phyloP scores from a whole-genome alignment of 495 filamentous ascomycete species.

The Acidiella bohemica region DNA sequence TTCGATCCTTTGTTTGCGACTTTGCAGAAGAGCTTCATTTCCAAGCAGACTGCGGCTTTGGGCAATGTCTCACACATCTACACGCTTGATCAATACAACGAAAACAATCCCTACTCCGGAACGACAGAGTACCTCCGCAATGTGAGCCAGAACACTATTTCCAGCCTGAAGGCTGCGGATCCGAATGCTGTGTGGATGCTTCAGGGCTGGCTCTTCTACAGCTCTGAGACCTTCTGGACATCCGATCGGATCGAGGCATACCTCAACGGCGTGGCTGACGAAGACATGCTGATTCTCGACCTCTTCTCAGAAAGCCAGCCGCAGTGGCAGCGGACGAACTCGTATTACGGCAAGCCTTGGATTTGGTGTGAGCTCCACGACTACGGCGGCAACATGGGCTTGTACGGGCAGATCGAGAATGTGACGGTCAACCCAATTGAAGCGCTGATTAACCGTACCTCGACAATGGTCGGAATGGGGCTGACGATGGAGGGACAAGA shows the following conservation, averaged over 20 bases:
- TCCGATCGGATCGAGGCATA: constrained; percentile 37
- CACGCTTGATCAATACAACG: constrained; percentile 37
- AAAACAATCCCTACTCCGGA: constrained; percentile 38
- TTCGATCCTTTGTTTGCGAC: constrained; percentile 34
- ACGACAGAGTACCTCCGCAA: constrained; percentile 36
- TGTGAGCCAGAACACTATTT: constrained; percentile 35
- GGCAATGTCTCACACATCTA: constrained; percentile 40
- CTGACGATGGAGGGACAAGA: constrained; percentile 40
- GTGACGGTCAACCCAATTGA: constrained; percentile 36
- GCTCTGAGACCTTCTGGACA: constrained; percentile 37
- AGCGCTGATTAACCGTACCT: constrained; percentile 29
- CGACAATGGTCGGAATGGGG: constrained; percentile 34
- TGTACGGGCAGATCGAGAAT: constrained; percentile 41
- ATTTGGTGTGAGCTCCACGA: constrained; percentile 30
- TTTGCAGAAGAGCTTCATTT: constrained; percentile 36
- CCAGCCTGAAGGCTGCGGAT: constrained; percentile 36
- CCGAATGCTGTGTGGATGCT: constrained; percentile 40
- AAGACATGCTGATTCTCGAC: constrained; percentile 41
- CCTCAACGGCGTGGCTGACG: constrained; percentile 34
- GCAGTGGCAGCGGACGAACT: constrained; percentile 39
- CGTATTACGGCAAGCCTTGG: constrained; percentile 42
- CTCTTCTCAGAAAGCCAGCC: constrained; percentile 39
- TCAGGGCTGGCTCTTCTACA: constrained; percentile 43
- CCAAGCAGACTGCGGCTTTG: constrained; percentile 36
- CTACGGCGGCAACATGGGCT: constrained; percentile 39